Evolutionary conservation across 2,329 filamentous ascomycete genomes (phyloP), one percentile per base, ranked within the genome.

Genomic region (Paraphaeosphaeria sporulosa): DNA sequence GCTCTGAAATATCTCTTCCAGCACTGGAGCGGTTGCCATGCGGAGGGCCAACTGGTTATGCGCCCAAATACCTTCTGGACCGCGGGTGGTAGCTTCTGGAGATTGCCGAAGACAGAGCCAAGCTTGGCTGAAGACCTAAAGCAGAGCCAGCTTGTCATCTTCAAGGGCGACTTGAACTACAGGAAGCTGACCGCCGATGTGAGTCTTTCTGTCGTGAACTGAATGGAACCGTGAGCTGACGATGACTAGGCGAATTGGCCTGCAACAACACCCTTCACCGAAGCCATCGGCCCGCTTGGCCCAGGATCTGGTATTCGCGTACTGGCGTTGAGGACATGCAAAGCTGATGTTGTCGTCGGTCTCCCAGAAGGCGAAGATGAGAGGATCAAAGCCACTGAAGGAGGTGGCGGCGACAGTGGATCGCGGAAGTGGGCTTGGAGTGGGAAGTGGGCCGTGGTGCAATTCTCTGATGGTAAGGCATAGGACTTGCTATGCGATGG

Each of bases 91-190:
- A 92, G 91, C 73, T 99, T 90, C 81, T 98, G 95, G 94, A 86
- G 93, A 34, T 78, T 99, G 60, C 93, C 94, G 0, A 78, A 82
- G 15, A 83, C 87, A 25, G 91, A 88, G 1, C 85, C 87, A 2
- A 84, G 86, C 30, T 80, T 99, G 13, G 85, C 87, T 55, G 85
- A 91, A 7, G 94, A 98, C 72, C 80, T 99, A 58, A 90, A 93
- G 81, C 81, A 87, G 62, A 92, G 91, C 66, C 92, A 97, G 76
- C 83, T 99, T 19, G 92, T 97, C 13, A 88, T 99, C 58, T 98
- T 98, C 84, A 99, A 99, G 83, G 95, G 95, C 2, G 95, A 99
- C 75, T 77, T 99, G 68, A 99, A 99, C 81, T 99, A 98, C 79
- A 85, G 95, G 62, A 99, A 99, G 79, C 79, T 99, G 66, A 93